Conservation (phyloP, 140 eudicot genomes). For the Anethum foeniculum region DNA sequence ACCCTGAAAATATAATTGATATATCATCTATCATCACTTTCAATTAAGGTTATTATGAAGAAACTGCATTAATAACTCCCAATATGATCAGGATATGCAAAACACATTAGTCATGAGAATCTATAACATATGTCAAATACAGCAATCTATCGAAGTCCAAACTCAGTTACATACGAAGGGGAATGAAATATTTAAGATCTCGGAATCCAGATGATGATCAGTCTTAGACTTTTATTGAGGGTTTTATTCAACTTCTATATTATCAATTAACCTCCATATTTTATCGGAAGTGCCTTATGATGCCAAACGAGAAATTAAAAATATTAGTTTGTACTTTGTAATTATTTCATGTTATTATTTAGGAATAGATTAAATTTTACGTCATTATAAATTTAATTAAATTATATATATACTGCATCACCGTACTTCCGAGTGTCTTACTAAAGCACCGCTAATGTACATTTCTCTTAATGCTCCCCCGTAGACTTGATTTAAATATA, state of each 20-base stretch:
- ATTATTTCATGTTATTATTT: too few species aligned
- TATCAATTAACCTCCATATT: not conserved
- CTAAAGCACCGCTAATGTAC: not conserved
- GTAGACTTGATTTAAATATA: not conserved
- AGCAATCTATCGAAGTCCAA: not conserved
- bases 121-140: not conserved
- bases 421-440: not conserved
- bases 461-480: not conserved
- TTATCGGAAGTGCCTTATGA: not conserved
- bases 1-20: slow-evolving; percentile 38
- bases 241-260: not conserved
- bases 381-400: too few species aligned
- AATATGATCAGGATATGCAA: not conserved
- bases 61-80: not conserved
- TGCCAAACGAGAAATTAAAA: too few species aligned
- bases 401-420: too few species aligned
- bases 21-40: not conserved
- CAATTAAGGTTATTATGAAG: not conserved
- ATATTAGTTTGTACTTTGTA: too few species aligned
- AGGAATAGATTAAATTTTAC: too few species aligned
- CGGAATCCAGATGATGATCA: not conserved
- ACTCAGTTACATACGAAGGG: not conserved
- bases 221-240: not conserved
- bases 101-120: not conserved
- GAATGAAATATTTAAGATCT: not conserved